Evolutionary conservation across 306 rosid species (phyloP).

Genomic region (Cucurbita pepo): DNA sequence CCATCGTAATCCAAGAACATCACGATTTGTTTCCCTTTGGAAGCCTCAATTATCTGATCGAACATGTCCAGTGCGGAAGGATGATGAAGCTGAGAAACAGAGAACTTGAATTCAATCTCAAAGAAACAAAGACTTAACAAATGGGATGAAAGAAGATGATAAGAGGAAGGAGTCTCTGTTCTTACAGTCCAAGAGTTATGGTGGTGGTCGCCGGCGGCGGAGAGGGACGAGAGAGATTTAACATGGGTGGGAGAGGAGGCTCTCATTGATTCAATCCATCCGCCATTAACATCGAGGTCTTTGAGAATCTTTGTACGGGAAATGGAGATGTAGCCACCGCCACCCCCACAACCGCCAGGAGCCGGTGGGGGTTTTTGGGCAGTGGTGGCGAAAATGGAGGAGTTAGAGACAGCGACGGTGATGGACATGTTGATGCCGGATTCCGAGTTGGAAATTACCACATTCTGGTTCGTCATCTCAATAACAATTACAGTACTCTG

Average conservation of each 20-base stretch:
- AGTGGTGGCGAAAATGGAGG: slow-evolving; percentile 22
- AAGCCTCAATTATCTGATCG: slow-evolving; percentile 52
- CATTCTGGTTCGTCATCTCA: slow-evolving; percentile 72
- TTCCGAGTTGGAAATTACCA: slow-evolving; percentile 26
- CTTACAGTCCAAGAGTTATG: slow-evolving; percentile 61
- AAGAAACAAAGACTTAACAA: not conserved
- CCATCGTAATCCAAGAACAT: slow-evolving; percentile 93
- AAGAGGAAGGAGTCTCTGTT: not conserved
- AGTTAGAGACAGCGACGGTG: slow-evolving; percentile 16
- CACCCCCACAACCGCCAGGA: not conserved
- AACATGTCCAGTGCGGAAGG: slow-evolving; percentile 90
- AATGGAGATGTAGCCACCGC: slow-evolving; percentile 43
- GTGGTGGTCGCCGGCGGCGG: slow-evolving; percentile 13
- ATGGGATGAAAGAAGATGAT: not conserved
- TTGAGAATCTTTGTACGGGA: slow-evolving; percentile 35
- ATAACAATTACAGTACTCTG: not conserved
- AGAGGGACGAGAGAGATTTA: slow-evolving; percentile 34
- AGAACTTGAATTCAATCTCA: not conserved
- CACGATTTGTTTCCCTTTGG: slow-evolving; percentile 69
- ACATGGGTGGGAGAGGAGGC: slow-evolving; percentile 77
- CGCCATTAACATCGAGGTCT: slow-evolving; percentile 57
- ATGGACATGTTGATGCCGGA: slow-evolving; percentile 25
- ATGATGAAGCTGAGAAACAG: slow-evolving; percentile 29
- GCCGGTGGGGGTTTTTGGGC: slow-evolving; percentile 39
- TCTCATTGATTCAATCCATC: slow-evolving; percentile 85